A percentile compares a stretch with the other conserved stretches of the same genome.
These are phyloP conservation scores for Lactarius evosmus DNA, from an alignment of 768 basidiomycete species.

Conservation along the genomic window DNA sequence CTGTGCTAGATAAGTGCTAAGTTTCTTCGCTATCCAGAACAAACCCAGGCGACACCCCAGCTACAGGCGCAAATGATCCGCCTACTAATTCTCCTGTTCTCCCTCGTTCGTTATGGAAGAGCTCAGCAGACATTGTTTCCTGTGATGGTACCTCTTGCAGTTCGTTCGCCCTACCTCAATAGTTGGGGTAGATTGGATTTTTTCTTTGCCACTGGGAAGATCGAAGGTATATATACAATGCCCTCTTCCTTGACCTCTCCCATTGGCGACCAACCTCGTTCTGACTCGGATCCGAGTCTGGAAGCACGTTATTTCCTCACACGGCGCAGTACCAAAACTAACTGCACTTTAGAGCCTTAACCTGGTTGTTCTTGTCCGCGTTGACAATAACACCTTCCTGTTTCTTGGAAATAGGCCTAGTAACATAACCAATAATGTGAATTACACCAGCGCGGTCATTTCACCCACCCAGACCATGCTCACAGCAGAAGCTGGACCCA, in stretches of 20 bases:
- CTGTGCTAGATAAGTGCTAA: not conserved
- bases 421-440: conserved; percentile 18
- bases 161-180: conserved; percentile 32
- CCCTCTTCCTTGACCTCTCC: too few species aligned
- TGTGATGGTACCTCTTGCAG: conserved; percentile 30
- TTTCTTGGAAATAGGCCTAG: conserved; percentile 22
- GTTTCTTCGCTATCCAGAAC: not conserved
- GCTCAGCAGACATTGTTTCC: conserved; percentile 27
- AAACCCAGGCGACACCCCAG: not conserved
- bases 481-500: conserved; percentile 35
- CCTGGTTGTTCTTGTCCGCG: conserved; percentile 17
- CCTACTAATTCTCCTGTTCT: not conserved
- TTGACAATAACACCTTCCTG: conserved; percentile 22
- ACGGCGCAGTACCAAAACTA: not conserved
- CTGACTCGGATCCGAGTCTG: too few species aligned
- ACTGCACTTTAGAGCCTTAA: conserved; percentile 6
- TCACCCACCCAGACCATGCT: conserved; percentile 39
- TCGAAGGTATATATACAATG: conserved; percentile 25
- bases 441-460: conserved; percentile 30
- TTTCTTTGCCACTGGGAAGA: not conserved
- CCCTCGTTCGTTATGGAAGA: not conserved
- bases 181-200: too few species aligned
- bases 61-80: not conserved
- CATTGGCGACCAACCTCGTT: too few species aligned
- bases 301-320: not conserved